Evolutionary conservation across 2,329 filamentous ascomycete genomes (phyloP).

Genomic region (Penicillium sp.): DNA sequence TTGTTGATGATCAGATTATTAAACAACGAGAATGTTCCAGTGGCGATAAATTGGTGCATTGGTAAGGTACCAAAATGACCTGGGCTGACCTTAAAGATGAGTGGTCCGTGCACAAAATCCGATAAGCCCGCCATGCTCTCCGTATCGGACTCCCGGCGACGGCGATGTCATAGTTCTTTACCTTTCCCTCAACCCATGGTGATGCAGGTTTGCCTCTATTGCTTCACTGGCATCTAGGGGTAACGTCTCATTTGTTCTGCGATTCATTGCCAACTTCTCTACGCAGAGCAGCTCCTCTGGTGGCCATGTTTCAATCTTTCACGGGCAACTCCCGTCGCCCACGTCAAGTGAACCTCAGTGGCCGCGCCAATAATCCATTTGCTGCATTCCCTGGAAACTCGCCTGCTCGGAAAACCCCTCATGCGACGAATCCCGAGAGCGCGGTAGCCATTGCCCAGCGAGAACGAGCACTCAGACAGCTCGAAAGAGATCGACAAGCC

Average conservation of each 20-base stretch:
- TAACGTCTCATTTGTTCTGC: slow-evolving; percentile 2
- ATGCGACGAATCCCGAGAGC: slow-evolving; percentile 63
- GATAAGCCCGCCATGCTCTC: slow-evolving; percentile 23
- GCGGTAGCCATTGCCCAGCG: slow-evolving; percentile 83
- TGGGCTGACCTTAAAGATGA: neutral
- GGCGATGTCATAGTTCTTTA: slow-evolving; percentile 29
- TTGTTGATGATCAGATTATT: too few species aligned
- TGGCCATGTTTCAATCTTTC: slow-evolving; percentile 82
- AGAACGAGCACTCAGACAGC: slow-evolving; percentile 74
- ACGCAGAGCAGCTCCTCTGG: slow-evolving; percentile 7
- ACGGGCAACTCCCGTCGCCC: slow-evolving; percentile 79
- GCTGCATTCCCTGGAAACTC: slow-evolving; percentile 48
- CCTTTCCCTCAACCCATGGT: slow-evolving; percentile 8
- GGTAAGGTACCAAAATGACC: neutral
- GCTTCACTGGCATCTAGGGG: slow-evolving; percentile 15
- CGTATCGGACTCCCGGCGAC: slow-evolving; percentile 17
- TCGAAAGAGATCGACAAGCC: slow-evolving; percentile 71
- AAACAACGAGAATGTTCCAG: slow-evolving; percentile 3
- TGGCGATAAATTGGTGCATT: slow-evolving; percentile 12
- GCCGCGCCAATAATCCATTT: slow-evolving; percentile 77
- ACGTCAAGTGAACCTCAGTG: slow-evolving; percentile 91
- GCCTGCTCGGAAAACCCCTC: slow-evolving; percentile 54
- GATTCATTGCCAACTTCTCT: neutral
- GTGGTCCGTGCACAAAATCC: slow-evolving; percentile 20
- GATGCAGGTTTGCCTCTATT: slow-evolving; percentile 23